A percentile compares a stretch with the other conserved stretches of the same genome.
Conservation (phyloP, 768 basidiomycete species). For the Mycena olivaceomarginata region DNA sequence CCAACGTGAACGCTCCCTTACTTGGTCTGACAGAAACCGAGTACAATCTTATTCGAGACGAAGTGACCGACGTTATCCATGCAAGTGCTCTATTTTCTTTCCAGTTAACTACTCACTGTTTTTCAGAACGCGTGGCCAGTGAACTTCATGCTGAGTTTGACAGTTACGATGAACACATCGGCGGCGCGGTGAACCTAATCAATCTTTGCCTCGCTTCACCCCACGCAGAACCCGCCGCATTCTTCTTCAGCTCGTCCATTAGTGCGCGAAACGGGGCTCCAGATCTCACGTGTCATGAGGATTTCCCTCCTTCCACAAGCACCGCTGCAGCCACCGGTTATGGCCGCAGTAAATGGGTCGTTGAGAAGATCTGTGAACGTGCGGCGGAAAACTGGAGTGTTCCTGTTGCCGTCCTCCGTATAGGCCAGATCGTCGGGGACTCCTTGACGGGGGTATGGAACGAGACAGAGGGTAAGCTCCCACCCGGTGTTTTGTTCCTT, state of each 20-base stretch:
- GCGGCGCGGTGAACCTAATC: conserved; percentile 70
- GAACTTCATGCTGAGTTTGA: conserved; percentile 69
- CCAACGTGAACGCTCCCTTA: conserved; percentile 60
- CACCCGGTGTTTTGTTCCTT: neutral
- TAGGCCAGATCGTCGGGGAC: conserved; percentile 77
- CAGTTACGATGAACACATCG: conserved; percentile 64
- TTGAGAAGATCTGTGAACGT: conserved; percentile 70
- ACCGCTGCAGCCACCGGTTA: conserved; percentile 60
- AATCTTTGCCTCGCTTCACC: conserved; percentile 66
- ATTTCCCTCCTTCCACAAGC: conserved; percentile 55
- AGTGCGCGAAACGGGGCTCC: conserved; percentile 57
- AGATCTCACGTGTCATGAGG: conserved; percentile 54
- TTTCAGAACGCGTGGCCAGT: conserved; percentile 75
- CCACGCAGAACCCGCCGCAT: conserved; percentile 55
- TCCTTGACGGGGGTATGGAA: conserved; percentile 70
- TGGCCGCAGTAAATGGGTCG: conserved; percentile 71
- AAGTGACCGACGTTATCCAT: conserved; percentile 68
- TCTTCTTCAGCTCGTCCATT: conserved; percentile 73
- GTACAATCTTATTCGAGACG: conserved; percentile 57
- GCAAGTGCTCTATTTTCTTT: conserved; percentile 45
- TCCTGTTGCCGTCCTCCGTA: conserved; percentile 62
- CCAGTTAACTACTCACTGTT: neutral
- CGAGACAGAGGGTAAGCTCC: conserved; percentile 64
- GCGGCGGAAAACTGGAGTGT: conserved; percentile 55
- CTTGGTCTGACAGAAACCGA: conserved; percentile 62